A percentile compares a stretch with the other conserved stretches of the same genome.
Evolutionary conservation across 192 early-diverging fungal genomes (phyloP).

Genomic region (Powellomyces hirtus): DNA sequence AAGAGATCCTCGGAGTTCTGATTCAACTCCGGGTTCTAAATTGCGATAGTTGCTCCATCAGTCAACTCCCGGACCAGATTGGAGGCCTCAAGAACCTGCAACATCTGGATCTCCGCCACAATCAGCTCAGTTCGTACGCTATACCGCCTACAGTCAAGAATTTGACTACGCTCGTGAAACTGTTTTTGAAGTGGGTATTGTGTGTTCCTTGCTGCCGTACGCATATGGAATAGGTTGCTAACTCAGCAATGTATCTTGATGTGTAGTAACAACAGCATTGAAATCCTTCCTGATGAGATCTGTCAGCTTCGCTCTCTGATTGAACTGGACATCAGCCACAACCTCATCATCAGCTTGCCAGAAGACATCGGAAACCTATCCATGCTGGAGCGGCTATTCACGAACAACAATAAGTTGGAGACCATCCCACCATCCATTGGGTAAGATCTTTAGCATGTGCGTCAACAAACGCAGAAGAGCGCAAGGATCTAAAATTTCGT

Average conservation of each 20-base stretch:
- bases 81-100: slow-evolving; percentile 33
- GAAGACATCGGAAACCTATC: slow-evolving; percentile 42
- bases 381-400: slow-evolving; percentile 36
- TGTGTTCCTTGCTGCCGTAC: too few species aligned
- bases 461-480: too few species aligned
- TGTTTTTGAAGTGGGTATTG: slow-evolving; percentile 35
- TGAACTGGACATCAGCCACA: slow-evolving; percentile 44
- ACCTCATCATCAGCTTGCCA: slow-evolving; percentile 38
- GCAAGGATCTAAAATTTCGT: background rate
- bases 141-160: slow-evolving; percentile 38
- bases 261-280: slow-evolving; percentile 42
- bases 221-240: too few species aligned
- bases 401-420: slow-evolving; percentile 48
- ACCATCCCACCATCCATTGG: slow-evolving; percentile 38
- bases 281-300: slow-evolving; percentile 47
- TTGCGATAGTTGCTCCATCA: slow-evolving; percentile 37
- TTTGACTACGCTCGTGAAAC: slow-evolving; percentile 25
- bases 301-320: slow-evolving; percentile 35
- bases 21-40: slow-evolving; percentile 28
- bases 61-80: slow-evolving; percentile 38
- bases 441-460: slow-evolving; percentile 27
- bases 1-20: slow-evolving; percentile 30
- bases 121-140: slow-evolving; percentile 39
- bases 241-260: too few species aligned
- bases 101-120: slow-evolving; percentile 43